Conservation (phyloP, 305 asterid species). For the Caryopteris hybrid region DNA sequence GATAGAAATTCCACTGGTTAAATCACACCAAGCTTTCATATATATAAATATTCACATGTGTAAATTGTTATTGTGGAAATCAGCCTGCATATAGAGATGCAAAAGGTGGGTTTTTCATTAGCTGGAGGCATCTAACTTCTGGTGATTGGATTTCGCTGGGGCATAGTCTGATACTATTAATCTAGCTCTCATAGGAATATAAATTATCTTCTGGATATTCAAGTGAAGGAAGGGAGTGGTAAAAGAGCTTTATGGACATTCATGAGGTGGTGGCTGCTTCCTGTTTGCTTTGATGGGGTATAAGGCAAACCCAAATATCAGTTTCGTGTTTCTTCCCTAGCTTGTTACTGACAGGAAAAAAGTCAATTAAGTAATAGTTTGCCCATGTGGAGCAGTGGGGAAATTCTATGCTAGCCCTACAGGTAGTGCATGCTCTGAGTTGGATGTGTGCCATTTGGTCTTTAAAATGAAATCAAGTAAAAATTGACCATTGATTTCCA, state of each 20-base stretch:
- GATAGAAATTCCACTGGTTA: conserved; percentile 8
- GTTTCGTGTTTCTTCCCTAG: neutral
- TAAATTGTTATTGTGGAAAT: neutral
- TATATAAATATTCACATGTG: neutral
- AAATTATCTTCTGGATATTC: neutral
- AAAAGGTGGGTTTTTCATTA: neutral
- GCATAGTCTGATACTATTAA: too few species aligned
- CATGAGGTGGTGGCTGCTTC: neutral
- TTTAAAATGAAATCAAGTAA: too few species aligned
- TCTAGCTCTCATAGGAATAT: neutral
- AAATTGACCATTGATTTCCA: too few species aligned
- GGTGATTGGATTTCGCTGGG: too few species aligned
- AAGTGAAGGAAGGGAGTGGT: neutral
- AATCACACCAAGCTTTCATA: conserved; percentile 2
- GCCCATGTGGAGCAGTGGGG: neutral
- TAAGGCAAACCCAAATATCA: neutral
- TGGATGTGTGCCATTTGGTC: too few species aligned
- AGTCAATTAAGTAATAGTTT: neutral
- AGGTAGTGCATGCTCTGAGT: too few species aligned
- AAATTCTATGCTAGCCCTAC: too few species aligned
- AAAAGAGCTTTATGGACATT: neutral
- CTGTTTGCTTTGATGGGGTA: neutral
- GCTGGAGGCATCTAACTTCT: neutral
- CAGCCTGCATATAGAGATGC: neutral
- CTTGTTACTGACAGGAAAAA: neutral